Evolutionary conservation across 139 green algal species (phyloP), one percentile per base, ranked within the genome.

Genomic region (Micractinium conductrix): DNA sequence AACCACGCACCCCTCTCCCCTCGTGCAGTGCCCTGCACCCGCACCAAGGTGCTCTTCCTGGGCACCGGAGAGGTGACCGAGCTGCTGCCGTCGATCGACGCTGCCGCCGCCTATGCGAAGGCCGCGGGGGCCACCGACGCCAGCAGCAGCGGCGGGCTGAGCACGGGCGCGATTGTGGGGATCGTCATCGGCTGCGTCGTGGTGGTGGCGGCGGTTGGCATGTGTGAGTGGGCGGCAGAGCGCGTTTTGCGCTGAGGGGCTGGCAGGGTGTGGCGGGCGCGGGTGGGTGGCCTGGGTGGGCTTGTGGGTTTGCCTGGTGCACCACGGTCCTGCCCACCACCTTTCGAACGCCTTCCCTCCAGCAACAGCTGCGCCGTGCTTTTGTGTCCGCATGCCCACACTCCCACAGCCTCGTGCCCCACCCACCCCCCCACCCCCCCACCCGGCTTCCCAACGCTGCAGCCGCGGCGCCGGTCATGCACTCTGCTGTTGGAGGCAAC

Each of bases 61-160:
- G 12, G 21, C 0, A 38, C 17, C 14, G 65, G 65, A 1, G 8
- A 28, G 17, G 10, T 72, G 33, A n/a, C n/a, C n/a, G n/a, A n/a
- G n/a, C n/a, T n/a, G n/a, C n/a, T n/a, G n/a, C n/a, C n/a, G n/a
- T n/a, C n/a, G n/a, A n/a, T n/a, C n/a, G 33, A 3, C 21, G 24
- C 24, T 26, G 38, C 70, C 2, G 10, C 2, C 43, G 9, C 9
- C 26, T 8, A 1, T 1, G 8, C 0, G 28, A 12, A 14, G 43
- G 28, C 28, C 42, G 71, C 26, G 7, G 44, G 43, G 10, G 71
- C 8, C 74, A 42, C 33, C n/a, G 33, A 4, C 45, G 67, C n/a
- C 45, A 68, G 40, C 74, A 45, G 74, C 45, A 44, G 45, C 74
- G n/a, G n/a, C 74, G 74, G 74, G 12, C 45, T 80, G 4, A 80